A percentile compares a stretch with the other conserved stretches of the same genome.
Conservation (phyloP, 2,329 filamentous ascomycete genomes). For the Cercospora berteroae region DNA sequence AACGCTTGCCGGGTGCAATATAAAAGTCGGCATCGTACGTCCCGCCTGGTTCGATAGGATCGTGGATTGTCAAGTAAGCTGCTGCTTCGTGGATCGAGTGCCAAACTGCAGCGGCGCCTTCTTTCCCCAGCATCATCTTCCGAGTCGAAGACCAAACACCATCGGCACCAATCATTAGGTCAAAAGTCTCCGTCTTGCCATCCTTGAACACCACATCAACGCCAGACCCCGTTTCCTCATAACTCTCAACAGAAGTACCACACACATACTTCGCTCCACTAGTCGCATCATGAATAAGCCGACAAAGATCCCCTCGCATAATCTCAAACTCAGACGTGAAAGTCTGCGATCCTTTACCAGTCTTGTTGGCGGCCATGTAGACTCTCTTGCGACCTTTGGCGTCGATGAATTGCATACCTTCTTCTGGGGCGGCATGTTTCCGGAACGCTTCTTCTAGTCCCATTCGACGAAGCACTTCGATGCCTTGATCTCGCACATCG, state of each 20-base stretch:
- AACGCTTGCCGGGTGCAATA: conserved; percentile 2
- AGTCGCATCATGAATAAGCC: conserved; percentile 9
- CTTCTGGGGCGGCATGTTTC: conserved; percentile 40
- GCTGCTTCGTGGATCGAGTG: not conserved
- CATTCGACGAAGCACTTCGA: conserved; percentile 44
- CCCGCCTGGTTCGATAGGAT: conserved; percentile 4
- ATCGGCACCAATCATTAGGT: conserved; percentile 31
- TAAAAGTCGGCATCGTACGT: conserved; percentile 6
- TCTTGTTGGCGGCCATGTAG: conserved; percentile 23
- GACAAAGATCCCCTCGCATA: conserved; percentile 39
- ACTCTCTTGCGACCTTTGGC: conserved; percentile 24
- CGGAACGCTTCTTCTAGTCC: conserved; percentile 42
- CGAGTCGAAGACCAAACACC: conserved; percentile 26
- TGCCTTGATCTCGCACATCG: conserved; percentile 46
- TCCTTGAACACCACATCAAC: conserved; percentile 19
- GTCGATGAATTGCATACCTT: conserved; percentile 43
- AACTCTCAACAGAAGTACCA: conserved; percentile 20
- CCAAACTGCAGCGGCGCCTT: not conserved
- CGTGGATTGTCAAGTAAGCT: conserved; percentile 4
- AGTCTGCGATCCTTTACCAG: conserved; percentile 36
- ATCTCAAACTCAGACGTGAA: conserved; percentile 42
- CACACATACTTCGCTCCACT: conserved; percentile 15
- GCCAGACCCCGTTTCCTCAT: not conserved
- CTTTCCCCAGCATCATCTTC: conserved; percentile 29
- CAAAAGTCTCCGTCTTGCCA: conserved; percentile 21